Base-by-base conservation (phyloP, 495 filamentous ascomycete genomes). In the Arthonia radiata region DNA sequence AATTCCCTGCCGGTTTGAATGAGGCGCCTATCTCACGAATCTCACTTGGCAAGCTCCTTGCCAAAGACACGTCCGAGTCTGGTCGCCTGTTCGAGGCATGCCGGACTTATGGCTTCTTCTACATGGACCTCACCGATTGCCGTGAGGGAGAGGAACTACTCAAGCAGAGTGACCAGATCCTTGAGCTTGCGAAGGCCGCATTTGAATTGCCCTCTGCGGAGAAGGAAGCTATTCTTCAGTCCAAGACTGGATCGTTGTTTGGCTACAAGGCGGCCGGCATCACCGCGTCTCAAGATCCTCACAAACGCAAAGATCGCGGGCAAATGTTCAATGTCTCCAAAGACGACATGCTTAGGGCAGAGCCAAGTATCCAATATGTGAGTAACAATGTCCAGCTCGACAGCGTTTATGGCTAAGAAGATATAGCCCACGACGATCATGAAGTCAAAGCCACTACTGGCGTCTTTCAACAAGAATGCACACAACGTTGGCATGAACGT, bases 41-140 rank as follows among this genome's bases (percentile, higher is more conserved):
- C 14, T 59, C 64, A 0, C 47, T 68, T 1, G 23, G 31, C 1
- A 63, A 61, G 27, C 49, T 71, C 4, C 42, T 50, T 9, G 38
- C 38, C 2, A 39, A 52, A 3, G 43, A 58, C 27, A 12, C 28
- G 1, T 36, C 27, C 4, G 67, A 69, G 37, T 38, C 37, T 6
- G 29, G 48, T n/a, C 44, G 51, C 10, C 48, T 62, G 15, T 61
- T 52, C 35, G 30, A 44, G 17, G 51, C 60, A 1, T 60, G 51
- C 16, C 49, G 55, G 13, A 52, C 59, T 5, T 50, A 68, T 13
- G 68, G 67, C 11, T 68, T 71, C 46, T 72, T 70, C 46, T 70
- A 71, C 31, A 50, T 71, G 2, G 57, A 64, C 28, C 43, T 72
- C 1, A 36, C 40, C 2, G 52, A 46, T 23, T 48, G 44, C 4